Evolutionary conservation across 2,329 filamentous ascomycete genomes (phyloP).

Genomic region (Trichoderma breve): DNA sequence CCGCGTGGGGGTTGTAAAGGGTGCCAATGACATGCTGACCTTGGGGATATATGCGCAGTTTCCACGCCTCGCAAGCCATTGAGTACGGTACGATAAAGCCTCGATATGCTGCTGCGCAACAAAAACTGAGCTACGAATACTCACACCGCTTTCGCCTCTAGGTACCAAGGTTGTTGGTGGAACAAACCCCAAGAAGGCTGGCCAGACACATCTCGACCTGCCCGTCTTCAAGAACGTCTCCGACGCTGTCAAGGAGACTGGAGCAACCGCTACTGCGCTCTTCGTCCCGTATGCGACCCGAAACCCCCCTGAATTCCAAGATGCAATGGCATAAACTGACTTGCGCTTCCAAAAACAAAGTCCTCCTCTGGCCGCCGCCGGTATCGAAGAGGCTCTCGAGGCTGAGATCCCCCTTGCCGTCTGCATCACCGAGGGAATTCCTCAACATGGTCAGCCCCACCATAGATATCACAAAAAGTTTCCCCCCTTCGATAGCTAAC

Average conservation of each 20-base stretch:
- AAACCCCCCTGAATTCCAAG: background rate
- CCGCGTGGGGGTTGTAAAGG: background rate
- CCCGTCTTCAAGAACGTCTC: conserved; percentile 89
- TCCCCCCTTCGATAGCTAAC: conserved; percentile 1
- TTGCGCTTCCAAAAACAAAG: conserved; percentile 47
- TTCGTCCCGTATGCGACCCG: conserved; percentile 76
- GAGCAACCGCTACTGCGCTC: conserved; percentile 87
- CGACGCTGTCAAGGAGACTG: conserved; percentile 86
- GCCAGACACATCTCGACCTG: conserved; percentile 80
- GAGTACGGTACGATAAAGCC: conserved; percentile 74
- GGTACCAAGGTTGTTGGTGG: conserved; percentile 97
- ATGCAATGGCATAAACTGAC: conserved; percentile 20
- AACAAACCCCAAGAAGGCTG: conserved; percentile 99
- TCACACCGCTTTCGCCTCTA: conserved; percentile 38
- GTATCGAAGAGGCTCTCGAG: conserved; percentile 93
- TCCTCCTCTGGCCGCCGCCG: conserved; percentile 84
- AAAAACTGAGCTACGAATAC: conserved; percentile 17
- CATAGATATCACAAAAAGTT: background rate
- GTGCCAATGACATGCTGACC: conserved; percentile 9
- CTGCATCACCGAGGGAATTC: conserved; percentile 97
- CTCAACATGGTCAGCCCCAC: conserved; percentile 73
- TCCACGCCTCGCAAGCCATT: conserved; percentile 96
- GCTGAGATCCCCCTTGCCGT: conserved; percentile 94
- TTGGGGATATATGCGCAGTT: conserved; percentile 57
- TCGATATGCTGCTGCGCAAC: conserved; percentile 23